A percentile compares a stretch with the other conserved stretches of the same genome.
These are phyloP conservation scores for Plectosphaerella sp. DNA, from an alignment of 2,329 filamentous ascomycete genomes.

Conservation along the genomic window DNA sequence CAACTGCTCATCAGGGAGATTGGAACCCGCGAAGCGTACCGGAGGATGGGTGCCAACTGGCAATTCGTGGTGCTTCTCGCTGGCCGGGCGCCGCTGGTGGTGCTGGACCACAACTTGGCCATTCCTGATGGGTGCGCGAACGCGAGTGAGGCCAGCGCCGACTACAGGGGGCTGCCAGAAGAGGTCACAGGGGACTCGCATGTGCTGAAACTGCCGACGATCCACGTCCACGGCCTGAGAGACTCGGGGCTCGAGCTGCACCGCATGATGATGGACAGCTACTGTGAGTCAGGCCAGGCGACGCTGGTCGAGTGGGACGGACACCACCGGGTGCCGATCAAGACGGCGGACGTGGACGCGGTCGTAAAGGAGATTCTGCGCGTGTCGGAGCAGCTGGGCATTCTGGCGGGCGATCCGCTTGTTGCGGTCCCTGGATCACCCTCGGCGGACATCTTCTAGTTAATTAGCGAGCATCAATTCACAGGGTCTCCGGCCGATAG, in stretches of 20 bases:
- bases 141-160: constrained; percentile 21
- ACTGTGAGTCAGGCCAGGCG: constrained; percentile 50
- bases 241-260: constrained; percentile 59
- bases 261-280: constrained; percentile 49
- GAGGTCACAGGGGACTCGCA: constrained; percentile 36
- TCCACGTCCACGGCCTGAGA: constrained; percentile 63
- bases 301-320: constrained; percentile 70
- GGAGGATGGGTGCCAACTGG: constrained; percentile 34
- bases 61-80: constrained; percentile 60
- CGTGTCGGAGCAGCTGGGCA: constrained; percentile 34
- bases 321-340: constrained; percentile 66
- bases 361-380: constrained; percentile 49
- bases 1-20: constrained; percentile 45
- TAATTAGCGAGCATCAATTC: too few relatives aligned
- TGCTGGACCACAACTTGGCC: constrained; percentile 33
- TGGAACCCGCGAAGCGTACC: constrained; percentile 16
- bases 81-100: constrained; percentile 55
- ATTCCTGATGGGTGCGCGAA: constrained; percentile 14
- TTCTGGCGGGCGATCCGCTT: background rate
- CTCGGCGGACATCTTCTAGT: too few relatives aligned
- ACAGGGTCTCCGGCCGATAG: too few relatives aligned
- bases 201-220: constrained; percentile 51
- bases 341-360: constrained; percentile 57
- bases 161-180: constrained; percentile 38
- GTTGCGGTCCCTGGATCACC: too few relatives aligned